A percentile compares a stretch with the other conserved stretches of the same genome.
Conservation (phyloP, 345 rosid species). For the Acer campestre region DNA sequence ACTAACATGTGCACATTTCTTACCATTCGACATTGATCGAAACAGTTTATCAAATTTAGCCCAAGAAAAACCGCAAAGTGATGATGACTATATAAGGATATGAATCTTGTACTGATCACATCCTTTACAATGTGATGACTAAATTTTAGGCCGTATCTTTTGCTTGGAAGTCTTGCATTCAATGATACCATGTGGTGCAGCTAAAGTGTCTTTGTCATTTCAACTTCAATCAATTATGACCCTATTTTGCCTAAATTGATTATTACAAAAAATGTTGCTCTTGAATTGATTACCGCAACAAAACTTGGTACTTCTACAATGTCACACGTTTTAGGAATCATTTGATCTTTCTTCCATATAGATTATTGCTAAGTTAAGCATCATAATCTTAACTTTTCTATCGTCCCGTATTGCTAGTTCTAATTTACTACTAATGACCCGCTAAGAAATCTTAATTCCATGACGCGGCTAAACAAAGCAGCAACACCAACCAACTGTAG, state of each 20-base stretch:
- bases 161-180: neutral
- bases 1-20: no score
- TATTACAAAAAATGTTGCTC: neutral
- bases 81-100: no score
- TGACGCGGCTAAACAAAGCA: no score
- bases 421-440: neutral
- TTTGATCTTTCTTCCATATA: neutral
- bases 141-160: neutral
- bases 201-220: neutral
- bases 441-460: no score
- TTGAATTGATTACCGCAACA: neutral
- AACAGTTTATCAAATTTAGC: no score
- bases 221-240: conserved; percentile 7
- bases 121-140: conserved; percentile 2
- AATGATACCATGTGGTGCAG: conserved; percentile 14
- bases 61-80: neutral
- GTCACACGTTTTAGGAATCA: neutral
- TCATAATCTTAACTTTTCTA: neutral
- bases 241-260: neutral
- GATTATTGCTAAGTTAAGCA: no score
- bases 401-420: neutral
- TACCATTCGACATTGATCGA: no score
- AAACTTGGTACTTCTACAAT: neutral
- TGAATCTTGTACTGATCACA: neutral
- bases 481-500: neutral